Percentiles rank a stretch among this genome's conserved stretches.
Conservation (phyloP, 2,329 filamentous ascomycete genomes). For the Botrytis byssoidea region DNA sequence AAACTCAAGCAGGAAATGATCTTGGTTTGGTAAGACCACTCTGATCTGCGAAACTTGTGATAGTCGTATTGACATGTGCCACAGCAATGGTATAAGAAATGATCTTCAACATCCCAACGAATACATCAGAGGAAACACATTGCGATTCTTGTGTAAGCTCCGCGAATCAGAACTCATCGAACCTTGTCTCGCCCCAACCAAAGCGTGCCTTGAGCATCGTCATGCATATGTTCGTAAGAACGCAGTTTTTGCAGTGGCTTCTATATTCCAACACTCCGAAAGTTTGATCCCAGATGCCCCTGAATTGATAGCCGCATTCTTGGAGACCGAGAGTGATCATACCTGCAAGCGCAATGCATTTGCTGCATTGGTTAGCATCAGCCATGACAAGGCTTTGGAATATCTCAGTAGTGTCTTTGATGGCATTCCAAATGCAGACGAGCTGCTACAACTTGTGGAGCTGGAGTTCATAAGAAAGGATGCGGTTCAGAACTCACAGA, state of each 20-base stretch:
- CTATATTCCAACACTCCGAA: slow-evolving; percentile 88
- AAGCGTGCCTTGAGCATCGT: slow-evolving; percentile 89
- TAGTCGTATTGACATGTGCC: background rate
- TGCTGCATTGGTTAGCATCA: slow-evolving; percentile 84
- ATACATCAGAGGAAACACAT: slow-evolving; percentile 96
- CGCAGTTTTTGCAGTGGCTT: slow-evolving; percentile 89
- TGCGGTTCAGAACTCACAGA: slow-evolving; percentile 88
- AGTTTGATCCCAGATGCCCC: slow-evolving; percentile 92
- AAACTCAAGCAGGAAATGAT: slow-evolving; percentile 99
- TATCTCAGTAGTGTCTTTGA: slow-evolving; percentile 91
- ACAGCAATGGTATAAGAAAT: slow-evolving; percentile 94
- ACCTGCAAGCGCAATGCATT: slow-evolving; percentile 99
- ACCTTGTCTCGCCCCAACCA: slow-evolving; percentile 86
- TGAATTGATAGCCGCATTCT: slow-evolving; percentile 85
- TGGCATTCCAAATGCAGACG: slow-evolving; percentile 89
- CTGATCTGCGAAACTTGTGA: slow-evolving; percentile 3
- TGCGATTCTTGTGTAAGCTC: slow-evolving; percentile 95
- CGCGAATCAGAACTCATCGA: slow-evolving; percentile 95
- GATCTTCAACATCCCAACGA: slow-evolving; percentile 97
- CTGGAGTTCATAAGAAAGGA: slow-evolving; percentile 98
- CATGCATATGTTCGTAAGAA: slow-evolving; percentile 99
- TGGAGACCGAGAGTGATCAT: slow-evolving; percentile 85
- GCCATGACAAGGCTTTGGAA: slow-evolving; percentile 85
- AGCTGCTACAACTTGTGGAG: slow-evolving; percentile 88
- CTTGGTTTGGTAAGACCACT: slow-evolving; percentile 75